Base-by-base conservation (phyloP, 2,329 filamentous ascomycete species). In the Chalaropsis ovoidea region DNA sequence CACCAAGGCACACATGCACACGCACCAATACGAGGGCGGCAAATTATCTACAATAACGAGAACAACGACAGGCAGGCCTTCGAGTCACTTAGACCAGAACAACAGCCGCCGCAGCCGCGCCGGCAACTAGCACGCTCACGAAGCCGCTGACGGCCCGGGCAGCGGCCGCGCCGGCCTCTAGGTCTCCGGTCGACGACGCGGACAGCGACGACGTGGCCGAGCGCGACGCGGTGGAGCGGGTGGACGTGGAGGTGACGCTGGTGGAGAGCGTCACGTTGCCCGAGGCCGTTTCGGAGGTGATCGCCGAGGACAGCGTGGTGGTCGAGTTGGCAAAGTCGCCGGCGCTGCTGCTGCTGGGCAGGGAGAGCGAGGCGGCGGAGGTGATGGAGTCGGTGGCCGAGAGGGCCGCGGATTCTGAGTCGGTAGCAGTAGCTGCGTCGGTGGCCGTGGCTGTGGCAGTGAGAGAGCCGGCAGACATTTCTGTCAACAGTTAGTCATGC, bases 191-290 rank as follows among this genome's bases (percentile, higher is more conserved):
- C 19, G 63, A 58, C 13, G 62, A 64, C 17, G 63, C 49, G 19
- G 52, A 58, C 7, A n/a, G 24, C 13, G 63, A 41, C 27, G 63
- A 41, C n/a, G 63, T 43, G 27, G 52, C 27, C 5, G 52, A 31
- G 24, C 52, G 15, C 31, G 63, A 64, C 1, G 47, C 17, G 27
- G 31, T 45, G 19, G 31, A 24, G 15, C 56, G 56, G n/a, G 56
- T n/a, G 22, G 58, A 42, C n/a, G 63, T 58, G 19, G 31, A 52
- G 10, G 62, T 52, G 27, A 63, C 15, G 3, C 35, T 52, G 19
- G 62, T 63, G 7, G 42, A 52, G 43, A 63, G 27, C 10, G 62
- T 63, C 4, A 54, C 47, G 43, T 58, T 64, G n/a, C 63, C n/a
- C 31, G 58, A 61, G 2, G 58, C n/a, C 8, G 58, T 61, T 42